A percentile compares a stretch with the other conserved stretches of the same genome.
Evolutionary conservation across 768 basidiomycete species (phyloP).

Genomic region (Boletus rex-veris): DNA sequence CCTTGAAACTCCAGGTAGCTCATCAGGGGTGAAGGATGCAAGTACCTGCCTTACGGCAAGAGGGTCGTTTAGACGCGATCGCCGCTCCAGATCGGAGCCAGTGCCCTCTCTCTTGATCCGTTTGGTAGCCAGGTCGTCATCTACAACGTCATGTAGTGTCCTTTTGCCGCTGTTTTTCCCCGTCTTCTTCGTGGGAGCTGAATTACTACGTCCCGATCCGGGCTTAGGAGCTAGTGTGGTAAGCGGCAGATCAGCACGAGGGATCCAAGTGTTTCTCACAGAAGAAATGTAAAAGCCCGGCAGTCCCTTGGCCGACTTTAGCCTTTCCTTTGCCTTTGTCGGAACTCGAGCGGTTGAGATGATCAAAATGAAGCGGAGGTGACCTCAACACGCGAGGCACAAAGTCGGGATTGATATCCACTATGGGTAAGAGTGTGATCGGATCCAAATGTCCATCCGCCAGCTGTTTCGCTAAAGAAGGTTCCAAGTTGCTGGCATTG

Average conservation of each 20-base stretch:
- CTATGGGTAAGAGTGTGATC: slow-evolving; percentile 60
- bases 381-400: slow-evolving; percentile 51
- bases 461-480: slow-evolving; percentile 58
- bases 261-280: slow-evolving; percentile 40
- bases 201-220: slow-evolving; percentile 25
- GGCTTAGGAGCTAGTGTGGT: slow-evolving; percentile 32
- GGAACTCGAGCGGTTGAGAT: slow-evolving; percentile 24
- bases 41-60: slow-evolving; percentile 14
- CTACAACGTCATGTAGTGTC: slow-evolving; percentile 67
- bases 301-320: slow-evolving; percentile 19
- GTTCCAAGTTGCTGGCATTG: slow-evolving; percentile 55
- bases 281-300: slow-evolving; percentile 60
- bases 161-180: slow-evolving; percentile 75
- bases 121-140: slow-evolving; percentile 54
- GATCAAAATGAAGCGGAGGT: slow-evolving; percentile 31
- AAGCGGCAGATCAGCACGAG: slow-evolving; percentile 37
- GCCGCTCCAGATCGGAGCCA: slow-evolving; percentile 29
- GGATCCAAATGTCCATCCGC: slow-evolving; percentile 73
- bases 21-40: slow-evolving; percentile 3
- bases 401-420: slow-evolving; percentile 73
- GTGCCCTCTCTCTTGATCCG: slow-evolving; percentile 37
- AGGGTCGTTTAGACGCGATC: slow-evolving; percentile 15
- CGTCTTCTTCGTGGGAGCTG: slow-evolving; percentile 27
- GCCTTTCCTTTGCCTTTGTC: slow-evolving; percentile 50
- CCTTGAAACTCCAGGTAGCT: slow-evolving; percentile 32